Evolutionary conservation across 768 basidiomycete genomes (phyloP).

Genomic region (Lactarius quietus): DNA sequence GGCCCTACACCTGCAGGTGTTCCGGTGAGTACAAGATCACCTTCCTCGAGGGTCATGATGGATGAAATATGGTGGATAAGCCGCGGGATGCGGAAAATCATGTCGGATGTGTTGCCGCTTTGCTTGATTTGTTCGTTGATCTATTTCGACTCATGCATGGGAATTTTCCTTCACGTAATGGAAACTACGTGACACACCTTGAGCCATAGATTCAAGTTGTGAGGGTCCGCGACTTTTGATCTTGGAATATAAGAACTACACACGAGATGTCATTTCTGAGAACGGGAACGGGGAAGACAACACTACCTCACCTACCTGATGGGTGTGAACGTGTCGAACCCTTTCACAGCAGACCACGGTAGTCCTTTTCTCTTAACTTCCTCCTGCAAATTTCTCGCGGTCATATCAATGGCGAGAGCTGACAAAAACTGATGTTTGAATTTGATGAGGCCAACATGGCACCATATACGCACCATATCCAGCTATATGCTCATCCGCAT

Average conservation of each 20-base stretch:
- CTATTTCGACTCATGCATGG: slow-evolving; percentile 36
- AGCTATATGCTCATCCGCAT: slow-evolving; percentile 77
- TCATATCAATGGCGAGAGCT: slow-evolving; percentile 97
- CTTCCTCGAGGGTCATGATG: slow-evolving; percentile 98
- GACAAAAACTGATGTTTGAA: not conserved
- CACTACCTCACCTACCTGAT: slow-evolving; percentile 55
- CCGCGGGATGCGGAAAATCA: slow-evolving; percentile 89
- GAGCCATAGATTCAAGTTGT: slow-evolving; percentile 71
- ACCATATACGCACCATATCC: slow-evolving; percentile 70
- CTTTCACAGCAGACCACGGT: slow-evolving; percentile 98
- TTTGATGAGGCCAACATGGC: not conserved
- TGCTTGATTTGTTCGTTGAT: slow-evolving; percentile 85
- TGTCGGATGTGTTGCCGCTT: slow-evolving; percentile 78
- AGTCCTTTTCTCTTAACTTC: slow-evolving; percentile 87
- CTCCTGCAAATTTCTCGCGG: slow-evolving; percentile 92
- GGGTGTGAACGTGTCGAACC: slow-evolving; percentile 95
- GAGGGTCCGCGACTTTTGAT: slow-evolving; percentile 59
- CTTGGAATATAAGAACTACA: slow-evolving; percentile 79
- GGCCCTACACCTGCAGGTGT: slow-evolving; percentile 91
- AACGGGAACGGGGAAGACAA: not conserved
- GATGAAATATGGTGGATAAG: slow-evolving; percentile 90
- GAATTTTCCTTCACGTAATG: not conserved
- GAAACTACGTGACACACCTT: slow-evolving; percentile 45
- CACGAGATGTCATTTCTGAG: not conserved
- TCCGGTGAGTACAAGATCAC: slow-evolving; percentile 87